phyloP scores from a whole-genome alignment of 208 protist genomes.

The Spongospora subterranea region DNA sequence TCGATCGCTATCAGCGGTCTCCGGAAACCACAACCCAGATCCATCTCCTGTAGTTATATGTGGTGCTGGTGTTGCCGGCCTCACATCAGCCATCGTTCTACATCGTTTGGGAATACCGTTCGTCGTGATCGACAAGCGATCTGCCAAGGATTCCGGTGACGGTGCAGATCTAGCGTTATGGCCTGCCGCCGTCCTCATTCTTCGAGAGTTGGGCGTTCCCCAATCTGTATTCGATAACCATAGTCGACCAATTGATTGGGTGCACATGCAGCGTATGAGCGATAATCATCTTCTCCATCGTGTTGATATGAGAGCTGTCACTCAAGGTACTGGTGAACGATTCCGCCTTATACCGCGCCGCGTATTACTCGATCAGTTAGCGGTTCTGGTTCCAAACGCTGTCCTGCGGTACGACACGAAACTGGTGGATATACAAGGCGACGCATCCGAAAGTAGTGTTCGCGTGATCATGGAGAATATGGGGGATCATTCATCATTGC shows the following conservation, averaged over 20 bases:
- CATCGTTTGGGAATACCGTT: not conserved
- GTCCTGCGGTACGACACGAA: not conserved
- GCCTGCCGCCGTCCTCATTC: not conserved
- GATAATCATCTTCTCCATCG: not conserved
- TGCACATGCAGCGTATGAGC: not conserved
- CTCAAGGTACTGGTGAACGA: not conserved
- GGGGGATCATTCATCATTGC: not conserved
- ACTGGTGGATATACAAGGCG: not conserved
- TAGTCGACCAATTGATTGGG: not conserved
- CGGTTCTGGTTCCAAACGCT: not conserved
- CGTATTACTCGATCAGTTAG: not conserved
- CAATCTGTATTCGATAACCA: not conserved
- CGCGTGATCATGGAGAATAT: not conserved
- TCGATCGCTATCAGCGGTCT: not conserved
- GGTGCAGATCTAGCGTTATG: constrained; percentile 27
- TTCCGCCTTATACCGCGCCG: constrained; percentile 3
- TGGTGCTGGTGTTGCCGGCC: not conserved
- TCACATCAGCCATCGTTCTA: constrained; percentile 7
- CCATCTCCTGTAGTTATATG: not conserved
- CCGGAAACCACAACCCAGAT: not conserved
- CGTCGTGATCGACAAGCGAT: not conserved
- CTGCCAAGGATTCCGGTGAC: not conserved
- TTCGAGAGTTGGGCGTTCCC: not conserved
- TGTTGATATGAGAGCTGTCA: constrained; percentile 31
- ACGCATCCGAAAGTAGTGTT: not conserved